phyloP scores from a whole-genome alignment of 2,329 filamentous ascomycete species.

The Lojkania enalia region DNA sequence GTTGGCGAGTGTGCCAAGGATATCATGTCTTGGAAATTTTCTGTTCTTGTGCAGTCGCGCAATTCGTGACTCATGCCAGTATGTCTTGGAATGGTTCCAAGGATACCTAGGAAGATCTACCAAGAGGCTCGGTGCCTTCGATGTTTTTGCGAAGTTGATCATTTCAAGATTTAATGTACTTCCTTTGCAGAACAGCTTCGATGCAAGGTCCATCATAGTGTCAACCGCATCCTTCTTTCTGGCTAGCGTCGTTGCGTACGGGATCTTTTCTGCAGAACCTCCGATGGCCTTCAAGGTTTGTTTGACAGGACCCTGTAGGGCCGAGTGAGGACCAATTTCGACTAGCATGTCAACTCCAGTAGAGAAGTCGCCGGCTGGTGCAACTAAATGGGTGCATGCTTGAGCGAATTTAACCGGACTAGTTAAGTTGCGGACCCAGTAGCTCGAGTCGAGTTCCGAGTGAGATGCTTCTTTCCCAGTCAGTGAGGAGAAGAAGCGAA shows the following conservation, averaged over 20 bases:
- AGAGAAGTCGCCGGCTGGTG: slow-evolving; percentile 12
- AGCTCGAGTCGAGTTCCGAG: slow-evolving; percentile 12
- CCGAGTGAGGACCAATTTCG: slow-evolving; percentile 14
- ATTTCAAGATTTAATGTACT: slow-evolving; percentile 2
- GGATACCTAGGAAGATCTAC: slow-evolving; percentile 31
- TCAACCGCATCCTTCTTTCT: slow-evolving; percentile 11
- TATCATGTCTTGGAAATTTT: slow-evolving; percentile 19
- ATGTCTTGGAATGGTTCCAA: slow-evolving; percentile 31
- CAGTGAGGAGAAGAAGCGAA: slow-evolving; percentile 23
- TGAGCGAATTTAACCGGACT: slow-evolving; percentile 15
- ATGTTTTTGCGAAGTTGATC: slow-evolving; percentile 19
- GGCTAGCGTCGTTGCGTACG: slow-evolving; percentile 8
- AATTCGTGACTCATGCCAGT: slow-evolving; percentile 19
- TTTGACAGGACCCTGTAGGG: slow-evolving; percentile 14
- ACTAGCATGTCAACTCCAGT: slow-evolving; percentile 16
- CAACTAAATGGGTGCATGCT: slow-evolving; percentile 3
- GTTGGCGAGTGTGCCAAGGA: slow-evolving; percentile 21
- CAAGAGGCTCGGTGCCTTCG: slow-evolving; percentile 26
- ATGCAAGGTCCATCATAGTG: slow-evolving; percentile 6
- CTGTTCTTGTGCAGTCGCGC: slow-evolving; percentile 13
- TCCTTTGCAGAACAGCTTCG: slow-evolving; percentile 11
- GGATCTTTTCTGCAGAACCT: slow-evolving; percentile 18
- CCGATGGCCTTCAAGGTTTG: slow-evolving; percentile 13
- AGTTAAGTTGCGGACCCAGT: slow-evolving; percentile 22
- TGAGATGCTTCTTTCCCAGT: slow-evolving; percentile 14